Percentiles rank a stretch among this genome's conserved stretches.
phyloP scores from a whole-genome alignment of 1,284 basidiomycete genomes.

The Inonotus hispidus region DNA sequence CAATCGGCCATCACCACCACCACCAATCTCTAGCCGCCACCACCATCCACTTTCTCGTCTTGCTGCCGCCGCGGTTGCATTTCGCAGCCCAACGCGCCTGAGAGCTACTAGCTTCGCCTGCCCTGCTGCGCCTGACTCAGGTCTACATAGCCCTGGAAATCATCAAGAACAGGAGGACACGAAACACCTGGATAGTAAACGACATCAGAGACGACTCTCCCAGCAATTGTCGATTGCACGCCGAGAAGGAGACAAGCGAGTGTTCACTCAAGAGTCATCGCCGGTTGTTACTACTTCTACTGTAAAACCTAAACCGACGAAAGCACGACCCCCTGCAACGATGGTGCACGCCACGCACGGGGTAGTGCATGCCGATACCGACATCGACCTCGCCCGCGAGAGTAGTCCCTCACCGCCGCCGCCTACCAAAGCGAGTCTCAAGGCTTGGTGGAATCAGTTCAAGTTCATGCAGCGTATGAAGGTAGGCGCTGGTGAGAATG shows the following conservation, averaged over 20 bases:
- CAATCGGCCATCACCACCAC: neutral
- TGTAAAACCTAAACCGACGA: neutral
- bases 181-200: neutral
- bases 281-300: neutral
- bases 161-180: neutral
- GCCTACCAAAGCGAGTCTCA: slow-evolving; percentile 59
- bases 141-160: neutral
- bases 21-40: neutral
- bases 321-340: neutral
- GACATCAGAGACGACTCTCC: neutral
- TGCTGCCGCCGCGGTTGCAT: neutral
- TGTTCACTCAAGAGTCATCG: neutral
- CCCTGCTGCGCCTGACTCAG: neutral
- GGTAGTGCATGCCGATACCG: neutral
- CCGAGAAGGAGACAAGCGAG: neutral
- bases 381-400: neutral
- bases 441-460: slow-evolving; percentile 82
- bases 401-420: slow-evolving; percentile 24
- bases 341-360: slow-evolving; percentile 2
- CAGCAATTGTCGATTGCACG: neutral
- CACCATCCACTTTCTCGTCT: slow-evolving; percentile 2
- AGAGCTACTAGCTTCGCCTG: slow-evolving; percentile 7
- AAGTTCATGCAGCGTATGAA: slow-evolving; percentile 54
- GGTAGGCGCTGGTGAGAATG: slow-evolving; percentile 39
- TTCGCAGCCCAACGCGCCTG: slow-evolving; percentile 1